phyloP scores from a whole-genome alignment of 305 asterid species.

The Stenogyne calaminthoides region DNA sequence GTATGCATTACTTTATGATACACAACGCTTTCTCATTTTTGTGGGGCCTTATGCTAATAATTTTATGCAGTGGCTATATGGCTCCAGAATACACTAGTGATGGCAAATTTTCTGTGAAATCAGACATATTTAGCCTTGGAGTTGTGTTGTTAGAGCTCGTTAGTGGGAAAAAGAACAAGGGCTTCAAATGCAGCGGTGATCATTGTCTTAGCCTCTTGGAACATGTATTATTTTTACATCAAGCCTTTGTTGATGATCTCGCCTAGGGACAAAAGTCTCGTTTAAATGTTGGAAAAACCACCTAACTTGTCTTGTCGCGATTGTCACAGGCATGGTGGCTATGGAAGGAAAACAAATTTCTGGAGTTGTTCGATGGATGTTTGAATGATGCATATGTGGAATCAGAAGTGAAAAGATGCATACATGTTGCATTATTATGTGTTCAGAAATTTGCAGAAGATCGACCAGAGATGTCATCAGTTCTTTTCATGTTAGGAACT shows the following conservation, averaged over 20 bases:
- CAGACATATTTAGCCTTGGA: conserved; percentile 42
- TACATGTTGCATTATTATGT: background rate
- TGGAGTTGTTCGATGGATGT: background rate
- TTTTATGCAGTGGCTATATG: conserved; percentile 39
- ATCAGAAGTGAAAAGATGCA: background rate
- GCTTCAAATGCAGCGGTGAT: conserved; percentile 15
- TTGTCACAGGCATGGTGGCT: background rate
- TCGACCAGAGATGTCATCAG: background rate
- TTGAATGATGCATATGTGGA: background rate
- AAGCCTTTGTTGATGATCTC: no score
- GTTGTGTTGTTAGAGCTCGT: conserved; percentile 39
- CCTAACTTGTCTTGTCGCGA: background rate
- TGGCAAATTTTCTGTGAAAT: conserved; percentile 39
- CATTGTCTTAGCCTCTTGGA: conserved; percentile 15
- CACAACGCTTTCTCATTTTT: background rate
- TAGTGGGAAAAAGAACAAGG: conserved; percentile 38
- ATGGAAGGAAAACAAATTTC: background rate
- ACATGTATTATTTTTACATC: background rate
- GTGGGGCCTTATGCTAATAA: no score
- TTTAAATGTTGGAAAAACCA: background rate
- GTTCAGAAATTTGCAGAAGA: background rate
- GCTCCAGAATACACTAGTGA: conserved; percentile 41
- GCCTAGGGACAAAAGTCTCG: no score
- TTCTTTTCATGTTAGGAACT: background rate
- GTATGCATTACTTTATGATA: no score